phyloP scores from a whole-genome alignment of 2,329 filamentous ascomycete species.

The Zelopaecilomyces penicillatus region DNA sequence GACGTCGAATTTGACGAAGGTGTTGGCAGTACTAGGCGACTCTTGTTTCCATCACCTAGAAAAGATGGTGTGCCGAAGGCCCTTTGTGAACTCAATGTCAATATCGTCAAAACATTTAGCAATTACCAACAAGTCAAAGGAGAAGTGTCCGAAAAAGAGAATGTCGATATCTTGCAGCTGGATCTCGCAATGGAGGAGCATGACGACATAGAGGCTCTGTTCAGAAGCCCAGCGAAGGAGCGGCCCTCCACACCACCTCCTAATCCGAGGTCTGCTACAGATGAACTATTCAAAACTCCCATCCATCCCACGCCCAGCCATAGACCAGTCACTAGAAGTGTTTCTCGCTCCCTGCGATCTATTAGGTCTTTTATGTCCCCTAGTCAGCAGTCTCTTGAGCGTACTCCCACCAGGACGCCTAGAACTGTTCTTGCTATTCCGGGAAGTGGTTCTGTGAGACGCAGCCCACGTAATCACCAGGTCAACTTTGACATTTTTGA shows the following conservation, averaged over 20 bases:
- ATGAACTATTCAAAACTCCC: slow-evolving; percentile 51
- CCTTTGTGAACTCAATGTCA: slow-evolving; percentile 49
- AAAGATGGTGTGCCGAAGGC: slow-evolving; percentile 56
- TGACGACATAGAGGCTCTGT: slow-evolving; percentile 55
- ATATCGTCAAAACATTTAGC: slow-evolving; percentile 38
- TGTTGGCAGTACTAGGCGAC: slow-evolving; percentile 52
- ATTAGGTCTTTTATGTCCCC: slow-evolving; percentile 37
- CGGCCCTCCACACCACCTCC: slow-evolving; percentile 47
- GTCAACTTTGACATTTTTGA: slow-evolving; percentile 33
- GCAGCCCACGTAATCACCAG: slow-evolving; percentile 34
- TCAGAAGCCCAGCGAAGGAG: slow-evolving; percentile 46
- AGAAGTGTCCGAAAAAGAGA: slow-evolving; percentile 34
- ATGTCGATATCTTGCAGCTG: slow-evolving; percentile 33
- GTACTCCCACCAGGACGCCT: slow-evolving; percentile 41
- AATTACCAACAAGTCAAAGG: slow-evolving; percentile 30
- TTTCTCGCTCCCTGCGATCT: slow-evolving; percentile 48
- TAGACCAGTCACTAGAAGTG: slow-evolving; percentile 52
- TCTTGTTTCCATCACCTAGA: slow-evolving; percentile 70
- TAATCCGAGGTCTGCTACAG: slow-evolving; percentile 29
- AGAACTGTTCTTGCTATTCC: slow-evolving; percentile 18
- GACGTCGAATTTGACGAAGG: slow-evolving; percentile 39
- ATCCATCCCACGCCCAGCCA: slow-evolving; percentile 53
- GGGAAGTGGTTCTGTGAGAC: slow-evolving; percentile 28
- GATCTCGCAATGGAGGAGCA: slow-evolving; percentile 25
- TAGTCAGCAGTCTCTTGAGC: slow-evolving; percentile 32